These are phyloP conservation scores for Bjerkandera adusta DNA, from an alignment of 1,284 basidiomycete species.

Conservation along the genomic window DNA sequence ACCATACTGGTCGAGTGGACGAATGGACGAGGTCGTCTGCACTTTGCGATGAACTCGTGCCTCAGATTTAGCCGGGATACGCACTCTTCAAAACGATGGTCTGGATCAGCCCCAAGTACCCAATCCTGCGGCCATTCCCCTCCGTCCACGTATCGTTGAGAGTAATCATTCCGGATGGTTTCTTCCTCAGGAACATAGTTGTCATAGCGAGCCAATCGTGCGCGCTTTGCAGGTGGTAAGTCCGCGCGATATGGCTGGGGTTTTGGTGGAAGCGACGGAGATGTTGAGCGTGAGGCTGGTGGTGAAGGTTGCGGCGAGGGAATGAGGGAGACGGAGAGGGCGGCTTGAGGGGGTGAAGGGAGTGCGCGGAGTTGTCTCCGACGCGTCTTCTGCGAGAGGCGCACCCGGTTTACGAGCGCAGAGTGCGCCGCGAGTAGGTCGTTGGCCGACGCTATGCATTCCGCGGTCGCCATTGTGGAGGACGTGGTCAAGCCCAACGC, in stretches of 20 bases:
- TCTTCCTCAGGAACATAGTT: constrained; percentile 91
- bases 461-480: constrained; percentile 17
- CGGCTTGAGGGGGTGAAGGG: constrained; percentile 34
- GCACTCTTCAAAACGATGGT: constrained; percentile 90
- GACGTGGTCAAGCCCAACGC: too few relatives aligned
- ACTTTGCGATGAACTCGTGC: too few relatives aligned
- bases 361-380: constrained; percentile 38
- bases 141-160: constrained; percentile 84
- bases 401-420: constrained; percentile 40
- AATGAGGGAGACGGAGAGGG: constrained; percentile 48
- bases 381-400: constrained; percentile 39
- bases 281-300: constrained; percentile 28
- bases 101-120: constrained; percentile 83
- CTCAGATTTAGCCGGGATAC: too few relatives aligned
- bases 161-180: constrained; percentile 94
- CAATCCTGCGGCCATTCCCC: constrained; percentile 92
- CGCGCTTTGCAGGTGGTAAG: constrained; percentile 67
- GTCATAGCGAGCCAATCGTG: constrained; percentile 59
- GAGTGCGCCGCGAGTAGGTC: constrained; percentile 48
- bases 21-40: too few relatives aligned
- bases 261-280: constrained; percentile 31
- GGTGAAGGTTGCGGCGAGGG: constrained; percentile 44
- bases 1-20: too few relatives aligned
- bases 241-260: constrained; percentile 47
- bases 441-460: constrained; percentile 47